Conservation (phyloP, 176 grass and related monocot genomes). For the Rhynchospora breviuscula region DNA sequence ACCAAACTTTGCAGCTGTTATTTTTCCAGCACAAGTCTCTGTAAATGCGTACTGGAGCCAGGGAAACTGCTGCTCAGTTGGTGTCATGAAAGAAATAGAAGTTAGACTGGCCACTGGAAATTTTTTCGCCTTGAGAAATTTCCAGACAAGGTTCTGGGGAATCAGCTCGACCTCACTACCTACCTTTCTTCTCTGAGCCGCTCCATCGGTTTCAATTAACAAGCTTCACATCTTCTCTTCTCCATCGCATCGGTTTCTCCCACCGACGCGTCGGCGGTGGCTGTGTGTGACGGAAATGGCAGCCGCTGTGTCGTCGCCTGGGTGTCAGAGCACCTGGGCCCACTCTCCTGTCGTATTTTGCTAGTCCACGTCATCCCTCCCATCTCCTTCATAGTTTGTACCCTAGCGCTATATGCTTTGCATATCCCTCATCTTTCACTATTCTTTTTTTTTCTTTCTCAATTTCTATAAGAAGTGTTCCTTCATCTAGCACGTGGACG, state of each 20-base stretch:
- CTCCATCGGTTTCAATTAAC: background rate
- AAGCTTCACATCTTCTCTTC: background rate
- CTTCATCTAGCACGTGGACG: too few relatives aligned
- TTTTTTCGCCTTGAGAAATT: conserved; percentile 25
- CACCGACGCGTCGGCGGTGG: conserved; percentile 28
- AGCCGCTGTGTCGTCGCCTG: conserved; percentile 64
- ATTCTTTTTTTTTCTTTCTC: background rate
- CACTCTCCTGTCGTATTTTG: conserved; percentile 29
- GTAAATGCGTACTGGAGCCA: background rate
- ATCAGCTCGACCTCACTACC: background rate
- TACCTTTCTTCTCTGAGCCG: background rate
- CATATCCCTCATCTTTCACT: background rate
- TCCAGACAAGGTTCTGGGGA: too few relatives aligned
- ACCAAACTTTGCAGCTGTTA: background rate
- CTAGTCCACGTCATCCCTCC: conserved; percentile 74
- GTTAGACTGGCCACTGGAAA: background rate
- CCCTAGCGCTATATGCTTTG: conserved; percentile 49
- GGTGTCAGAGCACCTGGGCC: conserved; percentile 45
- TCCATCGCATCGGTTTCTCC: background rate
- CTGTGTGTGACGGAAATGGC: conserved; percentile 39
- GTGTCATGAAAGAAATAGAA: background rate
- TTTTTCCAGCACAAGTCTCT: background rate
- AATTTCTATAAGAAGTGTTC: background rate
- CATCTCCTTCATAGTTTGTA: conserved; percentile 36
- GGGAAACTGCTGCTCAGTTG: conserved; percentile 21